Conservation (phyloP, 2,329 filamentous ascomycete species). For the Trichophyton benhamiae region DNA sequence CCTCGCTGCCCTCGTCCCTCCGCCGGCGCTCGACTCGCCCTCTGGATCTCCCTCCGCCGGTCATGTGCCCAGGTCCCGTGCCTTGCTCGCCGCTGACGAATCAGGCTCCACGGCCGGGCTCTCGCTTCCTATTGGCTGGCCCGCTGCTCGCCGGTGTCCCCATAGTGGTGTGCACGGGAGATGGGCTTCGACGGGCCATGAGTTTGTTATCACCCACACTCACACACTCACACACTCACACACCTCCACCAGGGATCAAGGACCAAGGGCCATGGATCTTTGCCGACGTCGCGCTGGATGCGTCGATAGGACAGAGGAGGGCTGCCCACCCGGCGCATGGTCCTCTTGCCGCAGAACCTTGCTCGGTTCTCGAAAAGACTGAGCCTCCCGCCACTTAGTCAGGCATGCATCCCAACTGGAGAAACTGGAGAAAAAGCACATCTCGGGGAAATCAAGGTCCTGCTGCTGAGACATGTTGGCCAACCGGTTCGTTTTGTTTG, state of each 20-base stretch:
- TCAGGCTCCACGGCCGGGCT: background rate
- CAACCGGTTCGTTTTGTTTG: background rate
- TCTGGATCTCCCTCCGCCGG: background rate
- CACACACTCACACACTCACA: too few species aligned
- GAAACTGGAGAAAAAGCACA: background rate
- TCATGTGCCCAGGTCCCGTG: constrained; percentile 15
- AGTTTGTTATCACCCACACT: too few species aligned
- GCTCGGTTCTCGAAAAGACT: background rate
- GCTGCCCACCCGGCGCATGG: background rate
- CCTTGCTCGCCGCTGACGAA: constrained; percentile 9
- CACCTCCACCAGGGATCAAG: background rate
- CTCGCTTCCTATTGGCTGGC: constrained; percentile 3
- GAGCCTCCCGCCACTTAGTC: background rate
- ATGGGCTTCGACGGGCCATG: background rate
- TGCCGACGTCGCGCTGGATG: background rate
- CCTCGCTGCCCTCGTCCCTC: background rate
- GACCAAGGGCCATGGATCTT: background rate
- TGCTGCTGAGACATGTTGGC: background rate
- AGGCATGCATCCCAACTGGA: background rate
- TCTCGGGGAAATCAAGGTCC: background rate
- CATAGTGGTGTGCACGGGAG: constrained; percentile 3
- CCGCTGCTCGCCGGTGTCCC: background rate
- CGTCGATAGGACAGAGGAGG: background rate
- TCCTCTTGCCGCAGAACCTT: background rate
- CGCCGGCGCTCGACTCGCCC: background rate